Conservation (phyloP, 2,329 filamentous ascomycete genomes). For the Pestalotiopsis sp. region DNA sequence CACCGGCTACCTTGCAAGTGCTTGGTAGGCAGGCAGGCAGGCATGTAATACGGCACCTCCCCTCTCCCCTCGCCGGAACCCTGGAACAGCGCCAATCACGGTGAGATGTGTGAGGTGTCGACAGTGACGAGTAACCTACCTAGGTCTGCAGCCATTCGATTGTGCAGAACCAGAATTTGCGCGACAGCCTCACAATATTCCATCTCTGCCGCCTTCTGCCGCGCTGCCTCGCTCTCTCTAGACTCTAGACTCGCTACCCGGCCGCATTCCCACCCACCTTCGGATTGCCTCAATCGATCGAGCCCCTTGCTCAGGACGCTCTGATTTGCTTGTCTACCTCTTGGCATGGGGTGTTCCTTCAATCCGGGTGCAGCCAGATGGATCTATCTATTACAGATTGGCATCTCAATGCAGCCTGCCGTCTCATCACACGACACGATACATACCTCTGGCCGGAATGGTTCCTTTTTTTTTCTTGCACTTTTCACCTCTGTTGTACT, state of each 20-base stretch:
- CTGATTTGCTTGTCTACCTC: neutral
- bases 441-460: neutral
- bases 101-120: neutral
- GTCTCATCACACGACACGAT: conserved; percentile 9
- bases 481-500: neutral
- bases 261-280: neutral
- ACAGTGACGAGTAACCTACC: neutral
- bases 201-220: conserved; percentile 10
- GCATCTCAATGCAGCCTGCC: conserved; percentile 6
- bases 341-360: neutral
- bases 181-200: conserved; percentile 11
- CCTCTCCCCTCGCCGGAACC: neutral
- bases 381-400: conserved; percentile 4
- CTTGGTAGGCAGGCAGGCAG: neutral
- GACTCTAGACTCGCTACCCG: neutral
- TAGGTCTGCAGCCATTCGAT: conserved; percentile 7
- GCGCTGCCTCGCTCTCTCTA: neutral
- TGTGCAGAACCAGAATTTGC: neutral
- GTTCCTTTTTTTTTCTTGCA: neutral
- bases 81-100: conserved; percentile 11
- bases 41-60: neutral
- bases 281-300: conserved; percentile 1
- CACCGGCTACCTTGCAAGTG: too few species aligned
- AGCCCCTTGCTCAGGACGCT: neutral
- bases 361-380: neutral